phyloP scores from a whole-genome alignment of 257 asterid genomes.

The Nicotiana paniculata region DNA sequence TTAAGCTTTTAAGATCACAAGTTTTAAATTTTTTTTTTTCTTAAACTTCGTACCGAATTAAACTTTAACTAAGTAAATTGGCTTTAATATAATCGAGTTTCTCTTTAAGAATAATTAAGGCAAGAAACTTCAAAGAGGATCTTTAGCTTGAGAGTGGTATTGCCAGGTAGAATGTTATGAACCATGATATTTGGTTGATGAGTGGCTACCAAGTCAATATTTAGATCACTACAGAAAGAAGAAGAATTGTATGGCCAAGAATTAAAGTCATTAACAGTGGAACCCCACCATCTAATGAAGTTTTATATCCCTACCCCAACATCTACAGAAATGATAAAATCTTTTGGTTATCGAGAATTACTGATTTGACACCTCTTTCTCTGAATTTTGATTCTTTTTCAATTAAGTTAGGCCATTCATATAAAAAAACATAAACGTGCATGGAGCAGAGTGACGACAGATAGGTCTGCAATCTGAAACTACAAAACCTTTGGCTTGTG shows the following conservation, averaged over 20 bases:
- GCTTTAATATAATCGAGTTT: no score
- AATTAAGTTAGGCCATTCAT: not conserved
- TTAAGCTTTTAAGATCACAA: no score
- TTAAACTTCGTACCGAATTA: no score
- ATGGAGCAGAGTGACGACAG: not conserved
- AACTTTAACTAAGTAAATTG: no score
- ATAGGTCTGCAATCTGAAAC: conserved; percentile 1
- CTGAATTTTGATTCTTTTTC: not conserved
- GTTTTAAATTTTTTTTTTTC: no score
- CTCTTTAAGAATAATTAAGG: not conserved
- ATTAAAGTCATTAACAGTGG: conserved; percentile 16
- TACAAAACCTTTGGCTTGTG: conserved; percentile 1
- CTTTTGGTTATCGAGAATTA: conserved; percentile 1
- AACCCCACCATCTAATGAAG: conserved; percentile 5
- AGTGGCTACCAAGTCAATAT: conserved; percentile 18
- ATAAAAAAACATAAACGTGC: not conserved
- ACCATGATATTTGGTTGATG: conserved; percentile 10
- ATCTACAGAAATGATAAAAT: conserved; percentile 6
- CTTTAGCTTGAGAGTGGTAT: no score
- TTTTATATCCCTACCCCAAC: conserved; percentile 2
- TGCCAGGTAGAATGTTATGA: not conserved
- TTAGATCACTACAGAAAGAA: not conserved
- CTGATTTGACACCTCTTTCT: not conserved
- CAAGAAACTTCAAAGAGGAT: not conserved
- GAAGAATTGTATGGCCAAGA: conserved; percentile 20